Percentiles rank a stretch among this genome's conserved stretches.
phyloP scores from a whole-genome alignment of 2,329 filamentous ascomycete genomes.

The Bipolaris sorokiniana region DNA sequence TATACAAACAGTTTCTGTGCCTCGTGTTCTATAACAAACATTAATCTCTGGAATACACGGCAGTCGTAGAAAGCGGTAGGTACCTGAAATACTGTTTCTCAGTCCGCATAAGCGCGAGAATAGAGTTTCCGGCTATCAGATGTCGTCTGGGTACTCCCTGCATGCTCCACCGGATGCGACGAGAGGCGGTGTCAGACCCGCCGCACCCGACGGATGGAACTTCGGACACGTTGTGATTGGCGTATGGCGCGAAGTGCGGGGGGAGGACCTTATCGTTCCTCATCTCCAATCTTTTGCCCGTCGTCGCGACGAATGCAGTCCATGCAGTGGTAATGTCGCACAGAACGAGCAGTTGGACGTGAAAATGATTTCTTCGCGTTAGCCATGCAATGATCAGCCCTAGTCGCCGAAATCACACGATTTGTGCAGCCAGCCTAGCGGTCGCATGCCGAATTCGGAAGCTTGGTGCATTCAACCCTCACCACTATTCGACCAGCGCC shows the following conservation, averaged over 20 bases:
- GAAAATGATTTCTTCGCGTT: not conserved
- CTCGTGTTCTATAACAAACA: not conserved
- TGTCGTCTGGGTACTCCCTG: too few relatives aligned
- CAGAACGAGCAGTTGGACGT: conserved; percentile 2
- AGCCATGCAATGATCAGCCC: conserved; percentile 13
- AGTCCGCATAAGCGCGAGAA: too few relatives aligned
- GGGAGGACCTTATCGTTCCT: conserved; percentile 17
- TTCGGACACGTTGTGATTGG: conserved; percentile 15
- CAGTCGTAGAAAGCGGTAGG: not conserved
- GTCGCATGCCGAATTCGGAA: conserved; percentile 9
- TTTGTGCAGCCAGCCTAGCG: conserved; percentile 3
- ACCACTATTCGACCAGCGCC: conserved; percentile 1
- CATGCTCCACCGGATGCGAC: too few relatives aligned
- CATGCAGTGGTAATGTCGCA: not conserved
- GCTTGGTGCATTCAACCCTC: conserved; percentile 10
- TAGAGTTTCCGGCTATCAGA: too few relatives aligned
- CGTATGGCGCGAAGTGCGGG: conserved; percentile 15
- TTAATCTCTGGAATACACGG: not conserved
- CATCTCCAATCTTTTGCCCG: conserved; percentile 6
- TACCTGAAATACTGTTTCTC: too few relatives aligned
- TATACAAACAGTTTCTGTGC: not conserved
- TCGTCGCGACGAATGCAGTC: not conserved
- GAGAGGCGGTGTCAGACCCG: conserved; percentile 3
- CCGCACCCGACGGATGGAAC: conserved; percentile 7
- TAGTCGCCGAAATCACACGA: conserved; percentile 16